These are phyloP conservation scores for Kluyveromyces siamensis DNA, from an alignment of 805 yeast species.

Conservation along the genomic window DNA sequence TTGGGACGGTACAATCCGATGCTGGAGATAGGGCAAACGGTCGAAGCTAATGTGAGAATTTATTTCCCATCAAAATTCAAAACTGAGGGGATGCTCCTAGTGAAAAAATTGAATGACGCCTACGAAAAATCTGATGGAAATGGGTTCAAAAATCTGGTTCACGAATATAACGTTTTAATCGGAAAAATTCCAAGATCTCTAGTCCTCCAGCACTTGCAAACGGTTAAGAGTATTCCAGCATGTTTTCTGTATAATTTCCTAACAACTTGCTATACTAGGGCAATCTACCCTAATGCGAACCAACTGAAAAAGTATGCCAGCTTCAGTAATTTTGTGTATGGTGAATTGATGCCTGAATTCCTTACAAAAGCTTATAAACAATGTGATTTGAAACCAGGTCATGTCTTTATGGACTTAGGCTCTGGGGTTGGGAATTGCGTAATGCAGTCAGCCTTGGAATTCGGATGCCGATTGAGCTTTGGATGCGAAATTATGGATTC, in stretches of 20 bases:
- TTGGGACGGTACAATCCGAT: constrained; percentile 21
- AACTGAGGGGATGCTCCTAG: constrained; percentile 6
- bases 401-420: constrained; percentile 78
- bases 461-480: constrained; percentile 65
- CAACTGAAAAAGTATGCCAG: constrained; percentile 67
- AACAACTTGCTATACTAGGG: constrained; percentile 63
- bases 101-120: constrained; percentile 17
- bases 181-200: constrained; percentile 27
- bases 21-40: constrained; percentile 25
- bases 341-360: constrained; percentile 77
- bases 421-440: constrained; percentile 93
- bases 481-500: constrained; percentile 88
- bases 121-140: constrained; percentile 22
- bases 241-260: constrained; percentile 57
- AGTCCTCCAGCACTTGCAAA: constrained; percentile 24
- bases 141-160: constrained; percentile 27
- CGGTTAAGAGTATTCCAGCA: constrained; percentile 29
- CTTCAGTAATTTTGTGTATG: constrained; percentile 84
- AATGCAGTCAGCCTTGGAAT: constrained; percentile 80
- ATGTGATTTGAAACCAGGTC: constrained; percentile 44
- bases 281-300: constrained; percentile 65
- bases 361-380: constrained; percentile 55
- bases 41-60: constrained; percentile 19
- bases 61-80: constrained; percentile 17
- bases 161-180: constrained; percentile 37